Evolutionary conservation across 306 rosid genomes (phyloP), one percentile per base, ranked within the genome.

Genomic region (Dalbergia cultrata): DNA sequence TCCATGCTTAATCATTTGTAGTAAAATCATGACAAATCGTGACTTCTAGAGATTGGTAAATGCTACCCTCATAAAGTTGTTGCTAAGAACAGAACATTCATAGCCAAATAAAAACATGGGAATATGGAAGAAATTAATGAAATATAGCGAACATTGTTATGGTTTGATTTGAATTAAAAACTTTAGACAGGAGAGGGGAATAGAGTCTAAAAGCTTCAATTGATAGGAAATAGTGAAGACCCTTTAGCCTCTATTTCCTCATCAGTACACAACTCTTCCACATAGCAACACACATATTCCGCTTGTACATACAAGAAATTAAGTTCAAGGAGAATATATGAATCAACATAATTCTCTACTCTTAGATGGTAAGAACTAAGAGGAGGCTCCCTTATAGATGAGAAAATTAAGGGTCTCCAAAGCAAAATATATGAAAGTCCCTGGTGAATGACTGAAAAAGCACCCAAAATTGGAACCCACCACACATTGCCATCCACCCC

Each of bases 401-500:
- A 94, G 97, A 67, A 94, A 94, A 74, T 90, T 81, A 83, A 90
- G 93, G 50, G 93, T 83, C 90, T 86, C 97, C 2, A 94, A 67
- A 21, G 97, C 74, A 84, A 92, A 94, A 64, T 90, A 94, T 41
- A 92, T 89, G 85, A 94, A 94, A 85, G 85, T 86, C 65, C 91
- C 93, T 0, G 85, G 86, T 8, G 91, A 41, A 82, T 90, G 97
- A 13, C 91, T 89, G 86, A 92, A 92, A 84, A 88, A 92, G 43
- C 97, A 78, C 44, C 98, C 97, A 62, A 94, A 92, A 74, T 84
- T 90, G 47, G 93, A 86, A 76, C 97, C 97, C 73, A 92, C 93
- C 72, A 90, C 97, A 76, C 94, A 94, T 77, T 90, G 97, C 97
- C 98, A 94, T 17, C 98, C 94, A 80, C 73, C 80, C 54, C 94